Conservation (phyloP, 2,329 filamentous ascomycete species). For the Pseudophaeomoniella oleicola region DNA sequence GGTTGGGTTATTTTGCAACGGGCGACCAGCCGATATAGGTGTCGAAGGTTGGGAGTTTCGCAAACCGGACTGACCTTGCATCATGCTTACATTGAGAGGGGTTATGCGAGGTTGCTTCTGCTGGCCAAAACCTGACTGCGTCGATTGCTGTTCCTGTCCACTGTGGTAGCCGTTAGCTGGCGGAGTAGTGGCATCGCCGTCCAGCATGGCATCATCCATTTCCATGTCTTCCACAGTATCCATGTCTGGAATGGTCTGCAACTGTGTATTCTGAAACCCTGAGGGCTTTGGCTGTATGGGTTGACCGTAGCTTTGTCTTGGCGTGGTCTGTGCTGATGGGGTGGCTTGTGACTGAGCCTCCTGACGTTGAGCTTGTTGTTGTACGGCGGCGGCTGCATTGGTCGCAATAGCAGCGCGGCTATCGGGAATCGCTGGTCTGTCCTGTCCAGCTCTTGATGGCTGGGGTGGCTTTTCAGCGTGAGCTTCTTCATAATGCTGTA, state of each 20-base stretch:
- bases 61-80: constrained; percentile 61
- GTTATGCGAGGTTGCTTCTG: constrained; percentile 41
- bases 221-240: constrained; percentile 68
- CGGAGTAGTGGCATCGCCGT: constrained; percentile 19
- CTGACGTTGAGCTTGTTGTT: constrained; percentile 33
- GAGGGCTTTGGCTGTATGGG: constrained; percentile 8
- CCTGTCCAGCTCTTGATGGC: constrained; percentile 33
- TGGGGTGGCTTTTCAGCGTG: constrained; percentile 59
- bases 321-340: constrained; percentile 4
- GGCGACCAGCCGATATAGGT: constrained; percentile 53
- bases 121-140: constrained; percentile 46
- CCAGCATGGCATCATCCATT: constrained; percentile 68
- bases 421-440: constrained; percentile 28
- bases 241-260: constrained; percentile 20
- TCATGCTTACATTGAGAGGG: constrained; percentile 67
- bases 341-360: constrained; percentile 13
- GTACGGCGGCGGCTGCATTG: constrained; percentile 27
- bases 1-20: constrained; percentile 79
- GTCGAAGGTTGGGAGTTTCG: constrained; percentile 77
- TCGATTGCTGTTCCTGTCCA: constrained; percentile 53
- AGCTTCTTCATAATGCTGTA: constrained; percentile 92
- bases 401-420: constrained; percentile 34
- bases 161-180: constrained; percentile 29
- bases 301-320: constrained; percentile 6
- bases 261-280: constrained; percentile 8